These are phyloP conservation scores for Russula earlei DNA, from an alignment of 768 basidiomycete species.

Conservation along the genomic window DNA sequence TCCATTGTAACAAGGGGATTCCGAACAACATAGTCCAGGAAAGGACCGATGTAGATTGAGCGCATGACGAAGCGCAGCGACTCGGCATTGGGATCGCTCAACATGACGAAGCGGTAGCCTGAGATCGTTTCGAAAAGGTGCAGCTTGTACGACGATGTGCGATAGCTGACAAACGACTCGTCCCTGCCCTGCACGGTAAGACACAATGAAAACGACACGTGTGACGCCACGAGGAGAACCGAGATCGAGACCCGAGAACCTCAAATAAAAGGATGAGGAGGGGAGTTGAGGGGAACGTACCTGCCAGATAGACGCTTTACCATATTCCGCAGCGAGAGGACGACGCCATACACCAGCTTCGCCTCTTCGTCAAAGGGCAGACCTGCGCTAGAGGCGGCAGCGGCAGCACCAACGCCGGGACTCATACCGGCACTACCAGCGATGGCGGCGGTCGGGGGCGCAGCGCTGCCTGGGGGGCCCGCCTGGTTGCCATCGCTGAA, in stretches of 20 bases:
- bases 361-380: slow-evolving; percentile 95
- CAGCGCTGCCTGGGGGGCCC: background rate
- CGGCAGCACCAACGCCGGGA: background rate
- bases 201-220: background rate
- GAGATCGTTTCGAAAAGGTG: slow-evolving; percentile 88
- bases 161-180: slow-evolving; percentile 84
- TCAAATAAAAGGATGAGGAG: background rate
- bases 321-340: slow-evolving; percentile 89
- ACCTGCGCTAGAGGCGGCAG: slow-evolving; percentile 29
- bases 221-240: background rate
- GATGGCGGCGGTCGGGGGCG: slow-evolving; percentile 23
- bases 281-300: slow-evolving; percentile 35
- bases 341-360: slow-evolving; percentile 94
- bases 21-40: slow-evolving; percentile 86
- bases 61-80: slow-evolving; percentile 72
- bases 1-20: slow-evolving; percentile 86
- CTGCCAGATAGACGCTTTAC: slow-evolving; percentile 85
- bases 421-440: slow-evolving; percentile 19
- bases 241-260: background rate
- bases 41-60: slow-evolving; percentile 90
- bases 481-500: slow-evolving; percentile 27
- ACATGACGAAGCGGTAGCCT: slow-evolving; percentile 92
- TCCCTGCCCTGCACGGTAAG: slow-evolving; percentile 52
- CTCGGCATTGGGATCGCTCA: slow-evolving; percentile 80
- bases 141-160: slow-evolving; percentile 86